These are phyloP conservation scores for Stephanodiscus minutulus DNA, from an alignment of 108 stramenopile genomes.

Conservation along the genomic window DNA sequence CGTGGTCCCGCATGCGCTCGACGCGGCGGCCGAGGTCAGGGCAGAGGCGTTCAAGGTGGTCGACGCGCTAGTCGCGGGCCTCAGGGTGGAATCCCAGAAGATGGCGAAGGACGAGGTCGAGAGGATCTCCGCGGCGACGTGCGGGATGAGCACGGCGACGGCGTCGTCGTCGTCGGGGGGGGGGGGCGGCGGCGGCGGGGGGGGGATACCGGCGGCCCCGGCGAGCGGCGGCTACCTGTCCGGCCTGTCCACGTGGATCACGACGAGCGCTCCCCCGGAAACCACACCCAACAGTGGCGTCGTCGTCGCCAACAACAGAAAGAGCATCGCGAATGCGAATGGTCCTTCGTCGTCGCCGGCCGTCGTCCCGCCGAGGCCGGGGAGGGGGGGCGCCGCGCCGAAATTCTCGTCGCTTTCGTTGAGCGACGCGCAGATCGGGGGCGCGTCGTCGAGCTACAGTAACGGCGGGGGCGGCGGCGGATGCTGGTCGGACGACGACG, in stretches of 20 bases:
- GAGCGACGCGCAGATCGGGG: slow-evolving; percentile 62
- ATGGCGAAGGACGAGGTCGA: slow-evolving; percentile 53
- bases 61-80: slow-evolving; percentile 55
- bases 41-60: slow-evolving; percentile 74
- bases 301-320: slow-evolving; percentile 6
- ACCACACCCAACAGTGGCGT: slow-evolving; percentile 11
- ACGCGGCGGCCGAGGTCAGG: slow-evolving; percentile 71
- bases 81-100: slow-evolving; percentile 64
- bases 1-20: slow-evolving; percentile 67
- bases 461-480: slow-evolving; percentile 15
- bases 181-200: slow-evolving; percentile 19
- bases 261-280: slow-evolving; percentile 39
- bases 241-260: slow-evolving; percentile 81
- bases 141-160: slow-evolving; percentile 23
- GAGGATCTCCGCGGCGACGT: slow-evolving; percentile 38
- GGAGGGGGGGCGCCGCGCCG: slow-evolving; percentile 33
- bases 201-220: slow-evolving; percentile 31
- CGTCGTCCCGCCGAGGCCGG: slow-evolving; percentile 15
- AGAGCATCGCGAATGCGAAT: slow-evolving; percentile 7
- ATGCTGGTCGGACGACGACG: slow-evolving; percentile 29
- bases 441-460: slow-evolving; percentile 41
- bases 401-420: slow-evolving; percentile 54
- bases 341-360: slow-evolving; percentile 16
- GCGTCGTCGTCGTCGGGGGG: slow-evolving; percentile 12
- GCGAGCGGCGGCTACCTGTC: slow-evolving; percentile 60